A percentile compares a stretch with the other conserved stretches of the same genome.
phyloP scores from a whole-genome alignment of 140 eudicot species.

The Cichorium intybus region DNA sequence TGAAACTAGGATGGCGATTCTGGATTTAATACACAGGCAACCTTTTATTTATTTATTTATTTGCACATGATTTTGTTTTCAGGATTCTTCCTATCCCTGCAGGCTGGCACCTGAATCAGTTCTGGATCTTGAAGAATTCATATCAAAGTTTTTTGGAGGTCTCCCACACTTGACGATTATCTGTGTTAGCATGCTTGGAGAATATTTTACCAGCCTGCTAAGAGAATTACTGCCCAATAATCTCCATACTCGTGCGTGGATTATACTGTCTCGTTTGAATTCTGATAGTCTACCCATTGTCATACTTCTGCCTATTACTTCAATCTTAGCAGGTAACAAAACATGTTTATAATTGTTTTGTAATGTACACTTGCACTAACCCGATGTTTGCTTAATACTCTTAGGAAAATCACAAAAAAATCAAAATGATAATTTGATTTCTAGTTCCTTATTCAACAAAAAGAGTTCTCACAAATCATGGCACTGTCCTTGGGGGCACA shows the following conservation, averaged over 20 bases:
- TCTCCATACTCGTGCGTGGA: constrained; percentile 52
- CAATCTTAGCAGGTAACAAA: constrained; percentile 52
- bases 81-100: constrained; percentile 46
- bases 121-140: constrained; percentile 42
- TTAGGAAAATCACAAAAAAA: constrained; percentile 44
- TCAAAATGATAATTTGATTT: constrained; percentile 43
- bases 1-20: too few relatives aligned
- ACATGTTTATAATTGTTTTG: neutral
- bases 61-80: constrained; percentile 25
- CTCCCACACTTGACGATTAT: constrained; percentile 68
- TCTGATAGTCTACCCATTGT: constrained; percentile 59
- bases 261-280: constrained; percentile 69
- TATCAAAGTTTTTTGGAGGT: constrained; percentile 49
- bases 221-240: constrained; percentile 38
- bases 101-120: constrained; percentile 54
- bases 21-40: too few relatives aligned
- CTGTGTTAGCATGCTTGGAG: constrained; percentile 72
- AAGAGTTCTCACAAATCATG: constrained; percentile 44
- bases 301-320: constrained; percentile 55
- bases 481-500: constrained; percentile 86
- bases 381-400: constrained; percentile 16
- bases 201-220: constrained; percentile 48
- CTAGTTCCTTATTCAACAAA: constrained; percentile 30
- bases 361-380: neutral
- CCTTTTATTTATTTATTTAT: too few relatives aligned